Base-by-base conservation (phyloP, 1,284 basidiomycete genomes). In the Veloboletus limbatus region DNA sequence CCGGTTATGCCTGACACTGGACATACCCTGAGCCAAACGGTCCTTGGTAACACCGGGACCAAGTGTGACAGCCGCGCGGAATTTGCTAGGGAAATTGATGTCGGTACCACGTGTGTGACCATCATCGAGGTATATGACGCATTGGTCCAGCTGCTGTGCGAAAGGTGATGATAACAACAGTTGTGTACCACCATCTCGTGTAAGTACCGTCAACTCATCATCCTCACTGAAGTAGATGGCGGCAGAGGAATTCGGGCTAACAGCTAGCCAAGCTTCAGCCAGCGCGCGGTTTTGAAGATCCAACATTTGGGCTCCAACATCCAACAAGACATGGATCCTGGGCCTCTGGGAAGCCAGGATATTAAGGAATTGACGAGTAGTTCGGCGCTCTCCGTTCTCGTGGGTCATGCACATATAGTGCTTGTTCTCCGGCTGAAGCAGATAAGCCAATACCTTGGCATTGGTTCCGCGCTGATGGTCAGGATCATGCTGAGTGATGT, bases 101-200 rank as follows among this genome's bases (percentile, higher is more conserved):
- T 81, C 78, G 0, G 77, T 80, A 7, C 79, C 79, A 22, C 79
- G 62, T 0, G 80, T 81, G 48, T 81, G 78, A 1, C 74, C 74
- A 52, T 82, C 79, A 34, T 81, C 79, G 0, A 82, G 70, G 48
- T 82, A 81, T 2, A 79, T 54, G 4, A 78, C 49, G 26, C 76
- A 78, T 50, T 67, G 62, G 14, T 71, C 66, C 0, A 80, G 58
- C 43, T 70, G 69, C 30, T 69, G 62, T 3, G 55, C 60, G 50
- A 70, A 78, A 0, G 70, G 66, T 3, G 78, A 81, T 6, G 71
- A 67, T 4, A 60, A 38, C 2, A 82, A 56, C 1, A 64, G 59
- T 43, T 77, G 72, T 0, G 59, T 57, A 2, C 43, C 55, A 0
- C 69, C 72, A 36, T 76, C 72, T 11, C 64, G 68, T 3, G 63